Conservation (phyloP, 768 basidiomycete genomes). For the Pleurotus ostreatus region DNA sequence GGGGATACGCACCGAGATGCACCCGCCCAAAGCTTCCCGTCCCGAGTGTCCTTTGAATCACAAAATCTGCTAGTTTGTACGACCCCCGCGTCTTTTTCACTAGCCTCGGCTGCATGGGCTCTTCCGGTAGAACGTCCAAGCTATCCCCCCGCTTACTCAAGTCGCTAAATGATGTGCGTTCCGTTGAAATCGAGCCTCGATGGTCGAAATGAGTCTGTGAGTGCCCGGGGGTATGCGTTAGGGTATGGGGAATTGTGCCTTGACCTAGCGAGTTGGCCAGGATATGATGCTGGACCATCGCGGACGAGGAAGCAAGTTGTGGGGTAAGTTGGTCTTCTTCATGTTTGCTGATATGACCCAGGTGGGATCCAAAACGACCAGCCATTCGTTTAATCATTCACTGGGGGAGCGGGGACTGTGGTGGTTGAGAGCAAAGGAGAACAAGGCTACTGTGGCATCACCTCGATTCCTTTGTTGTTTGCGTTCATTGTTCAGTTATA, state of each 20-base stretch:
- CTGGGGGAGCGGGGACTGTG: not conserved
- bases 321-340: constrained; percentile 2
- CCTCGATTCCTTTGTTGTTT: no score
- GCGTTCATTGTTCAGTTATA: no score
- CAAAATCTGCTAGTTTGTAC: constrained; percentile 74
- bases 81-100: constrained; percentile 53
- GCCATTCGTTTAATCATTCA: constrained; percentile 8
- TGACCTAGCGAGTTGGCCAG: not conserved
- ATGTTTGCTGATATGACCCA: constrained; percentile 4
- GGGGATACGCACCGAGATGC: constrained; percentile 60
- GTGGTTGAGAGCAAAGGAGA: no score
- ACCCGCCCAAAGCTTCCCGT: constrained; percentile 99
- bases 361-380: constrained; percentile 4
- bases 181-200: constrained; percentile 65
- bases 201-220: constrained; percentile 40
- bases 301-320: constrained; percentile 3
- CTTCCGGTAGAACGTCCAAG: constrained; percentile 29
- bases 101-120: constrained; percentile 24
- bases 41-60: constrained; percentile 79
- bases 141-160: constrained; percentile 39
- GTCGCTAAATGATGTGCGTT: constrained; percentile 52
- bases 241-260: no score
- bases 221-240: no score
- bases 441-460: no score
- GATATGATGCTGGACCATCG: not conserved